Evolutionary conservation across 1,284 basidiomycete species (phyloP).

Genomic region (Earliella scabrosa): DNA sequence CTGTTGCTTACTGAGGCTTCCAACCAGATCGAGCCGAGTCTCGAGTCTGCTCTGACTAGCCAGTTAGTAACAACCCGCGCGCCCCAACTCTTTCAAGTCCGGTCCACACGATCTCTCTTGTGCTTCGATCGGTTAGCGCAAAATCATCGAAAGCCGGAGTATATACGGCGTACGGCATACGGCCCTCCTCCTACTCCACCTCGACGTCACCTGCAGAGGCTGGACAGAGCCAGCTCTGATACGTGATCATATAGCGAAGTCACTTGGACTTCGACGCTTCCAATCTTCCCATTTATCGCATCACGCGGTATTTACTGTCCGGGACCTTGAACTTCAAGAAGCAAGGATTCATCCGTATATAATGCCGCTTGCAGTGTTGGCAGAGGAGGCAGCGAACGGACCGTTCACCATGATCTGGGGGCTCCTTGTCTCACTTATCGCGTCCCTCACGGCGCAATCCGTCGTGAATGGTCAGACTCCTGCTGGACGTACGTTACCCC

Average conservation of each 20-base stretch:
- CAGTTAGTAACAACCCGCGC: no score
- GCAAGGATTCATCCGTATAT: constrained; percentile 13
- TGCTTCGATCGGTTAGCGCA: no score
- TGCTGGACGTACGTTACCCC: constrained; percentile 23
- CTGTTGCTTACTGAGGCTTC: constrained; percentile 3
- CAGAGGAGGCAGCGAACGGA: constrained; percentile 10
- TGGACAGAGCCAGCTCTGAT: constrained; percentile 12
- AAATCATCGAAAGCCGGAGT: no score
- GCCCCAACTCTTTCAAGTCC: no score
- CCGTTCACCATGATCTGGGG: constrained; percentile 20
- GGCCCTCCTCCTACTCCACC: no score
- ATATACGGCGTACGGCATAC: no score
- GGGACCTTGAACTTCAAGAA: constrained; percentile 1
- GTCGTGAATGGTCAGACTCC: constrained; percentile 11
- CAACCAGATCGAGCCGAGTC: no score
- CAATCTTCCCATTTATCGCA: constrained; percentile 13
- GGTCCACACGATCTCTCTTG: no score
- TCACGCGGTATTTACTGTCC: constrained; percentile 17
- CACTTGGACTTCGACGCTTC: constrained; percentile 9
- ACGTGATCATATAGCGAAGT: constrained; percentile 19
- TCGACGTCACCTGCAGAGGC: not conserved
- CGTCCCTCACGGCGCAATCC: constrained; percentile 10
- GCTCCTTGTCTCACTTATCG: constrained; percentile 18
- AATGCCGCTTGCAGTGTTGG: constrained; percentile 9
- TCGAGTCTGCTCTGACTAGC: no score